Evolutionary conservation across 352 stramenopile genomes (phyloP), one percentile per base, ranked within the genome.

Genomic region (Phytopythium mirpurense): DNA sequence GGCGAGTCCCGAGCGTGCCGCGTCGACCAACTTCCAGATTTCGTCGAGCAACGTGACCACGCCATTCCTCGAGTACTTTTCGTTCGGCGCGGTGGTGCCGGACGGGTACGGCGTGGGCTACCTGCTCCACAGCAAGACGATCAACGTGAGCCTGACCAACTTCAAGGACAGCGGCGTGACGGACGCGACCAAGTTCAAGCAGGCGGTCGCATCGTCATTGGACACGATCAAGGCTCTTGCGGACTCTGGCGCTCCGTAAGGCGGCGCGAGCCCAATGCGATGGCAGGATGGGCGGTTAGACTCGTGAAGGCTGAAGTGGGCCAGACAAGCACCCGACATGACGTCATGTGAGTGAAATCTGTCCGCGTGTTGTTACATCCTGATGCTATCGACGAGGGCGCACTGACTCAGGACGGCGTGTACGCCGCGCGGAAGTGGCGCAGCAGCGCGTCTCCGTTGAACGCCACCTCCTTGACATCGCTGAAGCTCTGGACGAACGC

Each of bases 51-150:
- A 97, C 63, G 80, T 97, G 26, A 96, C 87, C 32, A 80, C 60
- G 56, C 90, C 87, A 10, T 95, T 94, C 65, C 60, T 97, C 45
- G 64, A 92, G 41, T 96, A 92, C 62, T 97, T 97, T 34, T 83
- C 72, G 47, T 97, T 97, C 66, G 90, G 90, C 24, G 78, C 90
- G 10, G 86, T 96, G 21, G 80, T 91, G 36, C 77, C 80, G 1
- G 69, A 94, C 24, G 90, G 90, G 41, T 97, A 97, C 63, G 90
- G 90, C 18, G 64, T 96, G 34, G 90, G 88, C 53, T 97, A 97
- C 65, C 60, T 96, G 58, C 67, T 96, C 18, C 83, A 95, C 50
- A 88, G 74, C 64, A 73, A 93, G 64, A 67, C 40, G 29, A 87
- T 95, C 56, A 88, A 92, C 37, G 75, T 95, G 45, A 91, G 78